Base-by-base conservation (phyloP, 306 rosid species). In the Corylus americana region DNA sequence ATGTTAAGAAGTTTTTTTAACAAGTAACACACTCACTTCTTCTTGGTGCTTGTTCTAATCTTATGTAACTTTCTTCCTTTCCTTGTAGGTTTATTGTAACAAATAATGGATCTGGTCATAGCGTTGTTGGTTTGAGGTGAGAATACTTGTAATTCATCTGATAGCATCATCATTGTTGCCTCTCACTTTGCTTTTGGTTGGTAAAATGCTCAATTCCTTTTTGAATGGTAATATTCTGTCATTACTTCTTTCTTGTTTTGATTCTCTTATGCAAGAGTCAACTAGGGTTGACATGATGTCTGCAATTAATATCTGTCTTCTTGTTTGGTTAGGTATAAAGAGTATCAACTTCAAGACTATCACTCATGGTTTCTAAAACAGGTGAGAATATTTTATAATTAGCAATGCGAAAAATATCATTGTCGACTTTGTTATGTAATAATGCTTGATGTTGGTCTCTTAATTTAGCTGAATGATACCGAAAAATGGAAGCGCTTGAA, bases 361-460 rank as follows among this genome's bases (percentile, higher is more conserved):
- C 93, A 97, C 85, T 83, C 98, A 55, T 95, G 97, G 97, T 95
- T 92, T 79, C 87, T 92, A 83, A 95, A 92, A 82, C 90, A 95
- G 92, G 98, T 89, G 69, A 78, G 69, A 58, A 55, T 74, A 39
- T 48, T 44, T 63, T 45, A 25, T 50, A 47, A n/a, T 55, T 79
- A 10, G 75, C 55, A 48, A 29, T 57, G 48, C 50, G 22, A 48
- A 83, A 51, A 80, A 75, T 18, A 50, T 8, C n/a, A 8, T 8
- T 68, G 14, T 68, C 8, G 1, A 55, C 66, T 67, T 61, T 35
- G 74, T 12, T 73, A 61, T 66, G 47, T 76, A 20, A 3, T 77
- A 77, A 45, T 82, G 39, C 81, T 72, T 81, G 69, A 81, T 74
- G 20, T 64, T 76, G 53, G 64, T 57, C 12, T 22, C 71, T 5